Evolutionary conservation across 1,284 basidiomycete genomes (phyloP).

Genomic region (Termitomyces sp.): DNA sequence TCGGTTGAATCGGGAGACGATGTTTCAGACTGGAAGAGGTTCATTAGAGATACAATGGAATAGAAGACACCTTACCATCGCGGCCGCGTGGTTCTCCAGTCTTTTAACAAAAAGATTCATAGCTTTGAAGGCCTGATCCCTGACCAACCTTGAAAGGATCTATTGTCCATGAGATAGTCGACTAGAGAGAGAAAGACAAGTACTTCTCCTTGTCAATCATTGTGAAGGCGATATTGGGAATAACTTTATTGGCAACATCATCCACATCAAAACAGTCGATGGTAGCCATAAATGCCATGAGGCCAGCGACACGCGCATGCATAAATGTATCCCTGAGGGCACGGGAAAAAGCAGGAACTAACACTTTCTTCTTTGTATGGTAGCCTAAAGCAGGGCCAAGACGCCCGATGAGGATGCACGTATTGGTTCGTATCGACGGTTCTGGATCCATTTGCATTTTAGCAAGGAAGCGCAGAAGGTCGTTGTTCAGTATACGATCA

Average conservation of each 20-base stretch:
- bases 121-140: constrained; percentile 93
- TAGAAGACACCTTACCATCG: constrained; percentile 55
- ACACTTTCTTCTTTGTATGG: constrained; percentile 90
- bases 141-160: constrained; percentile 57
- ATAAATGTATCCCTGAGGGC: constrained; percentile 91
- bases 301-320: constrained; percentile 88
- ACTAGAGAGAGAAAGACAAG: constrained; percentile 10
- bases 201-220: constrained; percentile 83
- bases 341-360: constrained; percentile 91
- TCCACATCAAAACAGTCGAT: constrained; percentile 86
- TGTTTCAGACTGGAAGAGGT: constrained; percentile 60
- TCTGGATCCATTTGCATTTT: constrained; percentile 91
- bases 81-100: constrained; percentile 72
- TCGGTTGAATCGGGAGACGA: constrained; percentile 38
- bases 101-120: constrained; percentile 82
- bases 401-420: constrained; percentile 92
- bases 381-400: constrained; percentile 82
- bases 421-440: constrained; percentile 95
- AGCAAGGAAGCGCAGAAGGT: constrained; percentile 88
- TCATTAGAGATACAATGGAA: background rate
- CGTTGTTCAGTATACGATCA: constrained; percentile 94
- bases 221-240: constrained; percentile 78
- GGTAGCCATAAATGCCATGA: constrained; percentile 96
- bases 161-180: background rate
- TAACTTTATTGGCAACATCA: constrained; percentile 85